Percentiles rank a stretch among this genome's conserved stretches.
phyloP scores from a whole-genome alignment of 306 rosid species.

The Bauhinia variegata region DNA sequence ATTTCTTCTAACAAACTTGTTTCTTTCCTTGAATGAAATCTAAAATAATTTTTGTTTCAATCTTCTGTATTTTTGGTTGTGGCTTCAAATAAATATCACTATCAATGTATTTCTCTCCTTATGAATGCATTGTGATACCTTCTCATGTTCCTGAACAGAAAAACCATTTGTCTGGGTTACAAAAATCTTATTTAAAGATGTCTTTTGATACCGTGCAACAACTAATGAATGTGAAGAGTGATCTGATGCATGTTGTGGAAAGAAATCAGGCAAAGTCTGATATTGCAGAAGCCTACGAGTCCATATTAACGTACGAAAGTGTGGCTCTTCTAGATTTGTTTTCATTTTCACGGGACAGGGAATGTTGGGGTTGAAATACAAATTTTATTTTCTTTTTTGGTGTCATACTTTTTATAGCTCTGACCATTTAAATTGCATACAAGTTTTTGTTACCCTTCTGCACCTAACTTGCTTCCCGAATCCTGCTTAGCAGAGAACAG shows the following conservation, averaged over 20 bases:
- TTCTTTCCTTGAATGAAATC: background rate
- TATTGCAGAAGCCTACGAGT: conserved; percentile 82
- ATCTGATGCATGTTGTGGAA: conserved; percentile 75
- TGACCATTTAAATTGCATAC: conserved; percentile 19
- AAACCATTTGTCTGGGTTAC: conserved; percentile 93
- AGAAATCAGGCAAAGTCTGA: conserved; percentile 81
- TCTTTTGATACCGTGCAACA: conserved; percentile 87
- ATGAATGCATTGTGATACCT: conserved; percentile 37
- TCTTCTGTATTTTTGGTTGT: conserved; percentile 10
- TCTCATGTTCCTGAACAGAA: conserved; percentile 60
- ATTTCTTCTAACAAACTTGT: conserved; percentile 18
- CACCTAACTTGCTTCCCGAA: conserved; percentile 38
- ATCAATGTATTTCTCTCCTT: conserved; percentile 26
- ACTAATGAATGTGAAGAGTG: conserved; percentile 88
- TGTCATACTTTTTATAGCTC: conserved; percentile 14
- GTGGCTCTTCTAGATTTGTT: conserved; percentile 22
- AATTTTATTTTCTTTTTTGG: conserved; percentile 1
- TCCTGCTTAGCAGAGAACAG: conserved; percentile 80
- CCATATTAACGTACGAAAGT: conserved; percentile 78
- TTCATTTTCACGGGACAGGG: conserved; percentile 30
- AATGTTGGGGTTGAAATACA: conserved; percentile 7
- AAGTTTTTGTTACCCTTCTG: conserved; percentile 32
- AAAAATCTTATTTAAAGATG: conserved; percentile 75
- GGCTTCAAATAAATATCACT: conserved; percentile 15
- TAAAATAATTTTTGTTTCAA: conserved; percentile 12